Evolutionary conservation across 2,329 filamentous ascomycete species (phyloP).

Genomic region (Aspergillus fructus): DNA sequence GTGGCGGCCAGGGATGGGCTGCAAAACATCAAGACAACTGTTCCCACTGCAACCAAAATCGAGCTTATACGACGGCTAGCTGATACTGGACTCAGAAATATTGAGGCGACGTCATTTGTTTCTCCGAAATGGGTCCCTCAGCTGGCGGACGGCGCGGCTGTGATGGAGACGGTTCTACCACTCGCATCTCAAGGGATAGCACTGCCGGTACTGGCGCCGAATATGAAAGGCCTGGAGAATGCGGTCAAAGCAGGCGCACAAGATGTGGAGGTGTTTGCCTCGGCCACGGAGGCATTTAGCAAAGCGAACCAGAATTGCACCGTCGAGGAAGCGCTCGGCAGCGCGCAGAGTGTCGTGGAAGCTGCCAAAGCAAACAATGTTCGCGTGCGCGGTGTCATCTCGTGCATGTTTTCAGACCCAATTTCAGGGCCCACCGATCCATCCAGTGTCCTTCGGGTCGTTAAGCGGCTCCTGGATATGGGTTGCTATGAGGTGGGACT

Average conservation of each 20-base stretch:
- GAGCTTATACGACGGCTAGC: constrained; percentile 5
- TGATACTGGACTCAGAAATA: neutral
- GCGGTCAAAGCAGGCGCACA: too few species aligned
- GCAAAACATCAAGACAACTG: constrained; percentile 1
- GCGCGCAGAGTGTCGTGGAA: constrained; percentile 21
- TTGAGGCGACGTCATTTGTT: constrained; percentile 77
- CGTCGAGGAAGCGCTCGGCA: constrained; percentile 36
- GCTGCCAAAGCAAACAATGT: neutral
- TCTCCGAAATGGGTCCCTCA: constrained; percentile 83
- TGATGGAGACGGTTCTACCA: too few species aligned
- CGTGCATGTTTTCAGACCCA: constrained; percentile 45
- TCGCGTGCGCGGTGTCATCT: constrained; percentile 28
- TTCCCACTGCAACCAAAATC: constrained; percentile 3
- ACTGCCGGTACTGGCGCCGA: constrained; percentile 43
- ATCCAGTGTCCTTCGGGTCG: constrained; percentile 51
- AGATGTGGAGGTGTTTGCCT: constrained; percentile 46
- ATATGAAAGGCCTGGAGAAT: constrained; percentile 43
- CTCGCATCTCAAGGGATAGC: neutral
- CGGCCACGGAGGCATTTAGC: constrained; percentile 45
- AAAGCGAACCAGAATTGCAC: constrained; percentile 43
- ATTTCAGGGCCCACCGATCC: constrained; percentile 55
- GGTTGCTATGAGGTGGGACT: constrained; percentile 88
- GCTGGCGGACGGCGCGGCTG: too few species aligned
- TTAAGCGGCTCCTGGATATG: constrained; percentile 69
- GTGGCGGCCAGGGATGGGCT: constrained; percentile 10